Base-by-base conservation (phyloP, 2,329 filamentous ascomycete genomes). In the Xylariaceae sp. region DNA sequence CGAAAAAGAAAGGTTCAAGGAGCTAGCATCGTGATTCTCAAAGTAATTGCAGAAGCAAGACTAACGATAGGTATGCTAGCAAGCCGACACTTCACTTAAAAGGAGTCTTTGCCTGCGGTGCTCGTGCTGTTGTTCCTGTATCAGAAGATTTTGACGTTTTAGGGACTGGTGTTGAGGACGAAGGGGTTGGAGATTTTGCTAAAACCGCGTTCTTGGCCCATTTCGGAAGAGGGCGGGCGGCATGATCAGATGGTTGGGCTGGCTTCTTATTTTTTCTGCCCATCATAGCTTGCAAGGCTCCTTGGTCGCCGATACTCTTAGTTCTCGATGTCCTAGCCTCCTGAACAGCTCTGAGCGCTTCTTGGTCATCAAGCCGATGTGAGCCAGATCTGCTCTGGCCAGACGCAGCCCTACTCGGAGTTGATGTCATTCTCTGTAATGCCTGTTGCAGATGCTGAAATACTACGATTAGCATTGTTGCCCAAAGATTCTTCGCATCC, bases 131-230 rank as follows among this genome's bases (percentile, higher is more conserved):
- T 15, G 12, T 36, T 15, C 4, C 33, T 36, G 33, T 15, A 31
- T 18, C 27, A 12, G 47, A 18, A 17, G 49, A 19, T 7, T 56
- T 19, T 2, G 56, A 43, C 3, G 55, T 27, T 33, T 22, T 42
- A 19, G 48, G 40, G 11, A 42, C 39, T 9, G 51, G 33, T 9
- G 32, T 30, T 14, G 57, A 45, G 3, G 55, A 47, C 19, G 58
- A 49, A 11, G 57, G 55, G n/a, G 51, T 42, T 14, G 55, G 35
- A 22, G 55, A 54, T 17, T 55, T 55, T 19, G 54, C 54, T 36
- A 53, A 52, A 22, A 64, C 52, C 18, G 62, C 54, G 32, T 58
- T 44, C 18, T 39, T 54, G 42, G 63, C 64, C 63, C 64, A 65
- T 27, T n/a, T 36, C 14, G 62, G 62, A 17, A 65, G 58, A 19